Conservation (phyloP, 2,329 filamentous ascomycete genomes). For the Calonectria leucothoes region DNA sequence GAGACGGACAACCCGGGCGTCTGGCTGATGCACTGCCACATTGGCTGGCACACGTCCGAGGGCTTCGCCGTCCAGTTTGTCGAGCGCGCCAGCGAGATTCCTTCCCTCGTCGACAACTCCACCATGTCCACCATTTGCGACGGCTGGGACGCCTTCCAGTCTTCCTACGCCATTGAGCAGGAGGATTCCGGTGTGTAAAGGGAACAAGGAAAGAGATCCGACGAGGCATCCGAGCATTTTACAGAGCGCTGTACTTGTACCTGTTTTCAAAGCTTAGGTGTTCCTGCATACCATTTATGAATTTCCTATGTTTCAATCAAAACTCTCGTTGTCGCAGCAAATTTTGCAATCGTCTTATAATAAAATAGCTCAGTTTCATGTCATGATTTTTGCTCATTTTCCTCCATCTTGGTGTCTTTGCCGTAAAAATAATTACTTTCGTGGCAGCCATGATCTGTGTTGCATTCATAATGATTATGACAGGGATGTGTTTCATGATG, state of each 20-base stretch:
- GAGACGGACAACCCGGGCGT: conserved; percentile 61
- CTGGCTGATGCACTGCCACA: conserved; percentile 65
- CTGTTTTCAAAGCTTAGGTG: neutral
- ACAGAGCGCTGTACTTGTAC: neutral
- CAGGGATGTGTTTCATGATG: no score
- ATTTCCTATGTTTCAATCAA: neutral
- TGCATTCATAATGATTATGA: no score
- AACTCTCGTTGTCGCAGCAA: neutral
- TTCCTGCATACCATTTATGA: neutral
- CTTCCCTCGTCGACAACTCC: neutral
- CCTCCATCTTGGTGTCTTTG: no score
- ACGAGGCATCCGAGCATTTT: neutral
- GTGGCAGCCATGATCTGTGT: no score
- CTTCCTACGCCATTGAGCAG: neutral
- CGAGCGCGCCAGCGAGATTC: conserved; percentile 36
- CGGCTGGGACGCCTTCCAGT: neutral
- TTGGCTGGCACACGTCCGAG: conserved; percentile 44
- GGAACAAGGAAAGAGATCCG: no score
- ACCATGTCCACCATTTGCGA: neutral
- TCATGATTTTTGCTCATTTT: neutral
- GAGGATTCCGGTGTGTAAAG: conserved; percentile 8
- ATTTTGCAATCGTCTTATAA: neutral
- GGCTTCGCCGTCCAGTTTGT: conserved; percentile 39
- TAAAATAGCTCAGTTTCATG: neutral
- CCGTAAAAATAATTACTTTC: no score